These are phyloP conservation scores for Eustoma russellianum DNA, from an alignment of 257 asterid species.

Conservation along the genomic window DNA sequence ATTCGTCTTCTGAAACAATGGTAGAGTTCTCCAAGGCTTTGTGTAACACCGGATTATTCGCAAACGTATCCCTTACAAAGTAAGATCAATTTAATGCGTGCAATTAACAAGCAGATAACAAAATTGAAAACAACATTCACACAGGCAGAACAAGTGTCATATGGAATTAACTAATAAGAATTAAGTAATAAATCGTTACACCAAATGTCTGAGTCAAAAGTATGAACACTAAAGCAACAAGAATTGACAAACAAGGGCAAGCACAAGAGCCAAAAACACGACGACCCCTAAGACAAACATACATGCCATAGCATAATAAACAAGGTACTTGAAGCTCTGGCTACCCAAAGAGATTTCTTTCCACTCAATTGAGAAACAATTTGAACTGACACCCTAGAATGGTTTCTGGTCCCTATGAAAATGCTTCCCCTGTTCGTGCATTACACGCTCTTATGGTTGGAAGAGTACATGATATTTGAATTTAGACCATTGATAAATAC, in stretches of 20 bases:
- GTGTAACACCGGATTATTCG: slow-evolving; percentile 65
- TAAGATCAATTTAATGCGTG: slow-evolving; percentile 5
- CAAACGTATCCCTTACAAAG: background rate
- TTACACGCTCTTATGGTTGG: no score
- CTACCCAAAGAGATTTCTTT: no score
- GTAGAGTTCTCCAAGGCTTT: slow-evolving; percentile 90
- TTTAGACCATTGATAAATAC: no score
- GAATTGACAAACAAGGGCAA: slow-evolving; percentile 59
- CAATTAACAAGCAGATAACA: slow-evolving; percentile 3
- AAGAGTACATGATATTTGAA: no score
- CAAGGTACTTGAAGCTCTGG: no score
- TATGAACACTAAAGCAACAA: background rate
- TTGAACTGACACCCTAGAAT: no score
- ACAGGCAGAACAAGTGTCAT: background rate
- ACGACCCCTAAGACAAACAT: no score
- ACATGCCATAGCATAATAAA: no score
- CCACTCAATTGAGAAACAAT: no score
- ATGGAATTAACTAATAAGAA: slow-evolving; percentile 1
- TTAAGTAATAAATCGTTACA: background rate
- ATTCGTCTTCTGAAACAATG: slow-evolving; percentile 72
- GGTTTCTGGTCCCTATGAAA: no score
- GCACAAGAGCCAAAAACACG: no score
- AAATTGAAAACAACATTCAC: background rate
- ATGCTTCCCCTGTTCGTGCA: no score
- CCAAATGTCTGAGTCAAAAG: background rate